Conservation (phyloP, 306 rosid genomes). For the Ziziphus jujuba region DNA sequence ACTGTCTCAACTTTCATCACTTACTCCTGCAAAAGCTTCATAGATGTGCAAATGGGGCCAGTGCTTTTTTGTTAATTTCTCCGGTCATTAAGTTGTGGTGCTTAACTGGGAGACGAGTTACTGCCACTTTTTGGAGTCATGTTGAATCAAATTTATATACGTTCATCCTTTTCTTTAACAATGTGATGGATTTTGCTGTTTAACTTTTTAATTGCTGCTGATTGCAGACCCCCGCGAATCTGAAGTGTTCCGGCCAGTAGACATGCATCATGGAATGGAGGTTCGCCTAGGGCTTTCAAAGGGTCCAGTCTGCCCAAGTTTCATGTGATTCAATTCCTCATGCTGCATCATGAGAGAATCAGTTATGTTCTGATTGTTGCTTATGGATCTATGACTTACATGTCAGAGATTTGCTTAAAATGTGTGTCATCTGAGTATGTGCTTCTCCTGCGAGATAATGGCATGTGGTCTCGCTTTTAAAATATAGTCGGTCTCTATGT, state of each 20-base stretch:
- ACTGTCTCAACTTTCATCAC: too few relatives aligned
- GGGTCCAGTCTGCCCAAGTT: constrained; percentile 83
- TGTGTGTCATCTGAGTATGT: too few relatives aligned
- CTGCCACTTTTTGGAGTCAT: too few relatives aligned
- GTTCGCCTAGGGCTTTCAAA: constrained; percentile 84
- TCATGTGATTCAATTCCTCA: constrained; percentile 34
- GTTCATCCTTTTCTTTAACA: background rate
- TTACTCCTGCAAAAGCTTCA: too few relatives aligned
- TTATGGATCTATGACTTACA: background rate
- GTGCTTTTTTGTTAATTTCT: too few relatives aligned
- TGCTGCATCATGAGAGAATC: background rate
- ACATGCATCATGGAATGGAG: constrained; percentile 95
- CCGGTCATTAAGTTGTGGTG: too few relatives aligned
- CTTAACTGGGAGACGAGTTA: too few relatives aligned
- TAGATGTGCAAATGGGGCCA: too few relatives aligned
- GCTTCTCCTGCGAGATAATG: too few relatives aligned
- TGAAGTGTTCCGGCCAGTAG: constrained; percentile 66
- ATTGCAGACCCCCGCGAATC: constrained; percentile 86
- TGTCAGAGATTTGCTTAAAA: too few relatives aligned
- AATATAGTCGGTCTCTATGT: too few relatives aligned
- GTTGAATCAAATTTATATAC: background rate
- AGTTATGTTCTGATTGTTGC: background rate
- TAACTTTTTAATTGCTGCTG: background rate
- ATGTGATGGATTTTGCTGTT: background rate
- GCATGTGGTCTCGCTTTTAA: too few relatives aligned